Percentiles rank a stretch among this genome's conserved stretches.
Evolutionary conservation across 305 asterid genomes (phyloP).

Genomic region (Solanum hybrid): DNA sequence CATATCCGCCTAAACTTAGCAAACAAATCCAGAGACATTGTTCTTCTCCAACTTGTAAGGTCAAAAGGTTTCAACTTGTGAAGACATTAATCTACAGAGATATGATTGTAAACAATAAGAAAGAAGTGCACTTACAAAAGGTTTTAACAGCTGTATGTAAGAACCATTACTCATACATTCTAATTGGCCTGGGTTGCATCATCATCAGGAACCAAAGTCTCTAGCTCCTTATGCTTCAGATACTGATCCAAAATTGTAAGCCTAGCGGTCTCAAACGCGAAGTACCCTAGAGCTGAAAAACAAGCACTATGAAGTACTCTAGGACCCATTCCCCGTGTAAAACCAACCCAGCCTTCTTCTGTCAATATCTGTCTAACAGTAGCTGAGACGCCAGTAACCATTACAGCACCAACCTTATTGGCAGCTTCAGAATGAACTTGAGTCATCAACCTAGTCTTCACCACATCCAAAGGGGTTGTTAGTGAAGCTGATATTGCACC

Average conservation of each 20-base stretch:
- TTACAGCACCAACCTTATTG: slow-evolving; percentile 51
- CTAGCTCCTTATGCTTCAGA: slow-evolving; percentile 52
- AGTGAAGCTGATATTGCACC: slow-evolving; percentile 89
- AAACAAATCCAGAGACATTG: background rate
- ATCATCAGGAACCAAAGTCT: slow-evolving; percentile 20
- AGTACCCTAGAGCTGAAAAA: slow-evolving; percentile 90
- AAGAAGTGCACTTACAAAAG: background rate
- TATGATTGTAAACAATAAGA: background rate
- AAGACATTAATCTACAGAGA: background rate
- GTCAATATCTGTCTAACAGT: slow-evolving; percentile 67
- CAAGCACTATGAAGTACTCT: slow-evolving; percentile 89
- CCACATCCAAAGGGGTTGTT: slow-evolving; percentile 93
- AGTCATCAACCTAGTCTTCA: slow-evolving; percentile 94
- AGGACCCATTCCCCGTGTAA: slow-evolving; percentile 92
- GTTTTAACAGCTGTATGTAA: background rate
- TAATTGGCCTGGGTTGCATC: slow-evolving; percentile 15
- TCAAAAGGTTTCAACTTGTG: background rate
- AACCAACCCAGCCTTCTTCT: slow-evolving; percentile 95
- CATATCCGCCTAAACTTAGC: background rate
- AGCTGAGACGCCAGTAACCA: slow-evolving; percentile 47
- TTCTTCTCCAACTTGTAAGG: background rate
- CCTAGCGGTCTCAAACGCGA: slow-evolving; percentile 89
- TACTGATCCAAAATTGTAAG: slow-evolving; percentile 67
- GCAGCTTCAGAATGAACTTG: slow-evolving; percentile 60
- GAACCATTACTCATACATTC: slow-evolving; percentile 16